Evolutionary conservation across 1,284 basidiomycete species (phyloP).

Genomic region (Cutaneotrichosporon cyanovorans): DNA sequence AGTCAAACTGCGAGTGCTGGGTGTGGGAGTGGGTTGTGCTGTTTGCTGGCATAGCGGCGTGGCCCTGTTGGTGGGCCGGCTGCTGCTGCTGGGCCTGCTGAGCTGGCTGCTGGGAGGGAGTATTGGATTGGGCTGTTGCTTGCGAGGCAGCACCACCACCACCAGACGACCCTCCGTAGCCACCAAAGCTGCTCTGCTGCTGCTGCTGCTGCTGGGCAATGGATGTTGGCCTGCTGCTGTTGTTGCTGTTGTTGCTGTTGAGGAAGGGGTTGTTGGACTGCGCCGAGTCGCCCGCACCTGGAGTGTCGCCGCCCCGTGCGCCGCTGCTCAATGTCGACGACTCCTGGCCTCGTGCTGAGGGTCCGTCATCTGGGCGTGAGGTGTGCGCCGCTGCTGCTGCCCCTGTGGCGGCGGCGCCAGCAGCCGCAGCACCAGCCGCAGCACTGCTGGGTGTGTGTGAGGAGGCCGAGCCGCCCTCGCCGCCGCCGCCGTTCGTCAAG

Average conservation of each 20-base stretch:
- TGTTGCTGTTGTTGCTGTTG: too few species aligned
- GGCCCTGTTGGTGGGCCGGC: conserved; percentile 22
- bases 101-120: neutral
- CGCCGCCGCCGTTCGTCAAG: too few species aligned
- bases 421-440: conserved; percentile 35
- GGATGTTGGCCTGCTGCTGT: too few species aligned
- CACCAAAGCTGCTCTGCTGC: too few species aligned
- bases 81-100: conserved; percentile 10
- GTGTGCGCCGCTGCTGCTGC: conserved; percentile 33
- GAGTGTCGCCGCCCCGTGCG: too few species aligned
- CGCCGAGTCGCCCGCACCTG: too few species aligned
- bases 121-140: conserved; percentile 1
- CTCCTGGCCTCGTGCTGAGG: neutral
- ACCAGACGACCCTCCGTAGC: too few species aligned
- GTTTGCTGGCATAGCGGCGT: neutral
- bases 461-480: conserved; percentile 3
- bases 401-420: conserved; percentile 14
- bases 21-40: neutral
- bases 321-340: too few species aligned
- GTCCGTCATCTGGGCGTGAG: neutral
- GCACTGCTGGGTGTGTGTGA: conserved; percentile 9
- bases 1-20: conserved; percentile 59
- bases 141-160: too few species aligned
- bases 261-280: too few species aligned
- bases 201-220: too few species aligned